Conservation (phyloP, 2,329 filamentous ascomycete species). For the Thielaviopsis euricoi region DNA sequence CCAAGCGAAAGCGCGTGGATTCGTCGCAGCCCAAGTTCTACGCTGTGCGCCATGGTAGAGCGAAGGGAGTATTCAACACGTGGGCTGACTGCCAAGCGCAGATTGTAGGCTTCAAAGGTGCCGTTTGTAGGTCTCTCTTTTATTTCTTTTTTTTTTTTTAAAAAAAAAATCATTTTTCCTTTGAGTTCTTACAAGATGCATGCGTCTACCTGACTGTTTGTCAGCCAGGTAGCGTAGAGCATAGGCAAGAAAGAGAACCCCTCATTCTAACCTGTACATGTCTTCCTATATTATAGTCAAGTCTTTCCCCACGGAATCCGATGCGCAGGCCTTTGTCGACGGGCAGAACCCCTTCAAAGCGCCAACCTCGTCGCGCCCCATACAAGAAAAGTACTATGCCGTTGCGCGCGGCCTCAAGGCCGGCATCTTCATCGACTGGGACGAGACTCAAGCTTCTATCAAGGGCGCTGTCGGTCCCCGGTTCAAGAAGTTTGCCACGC, state of each 20-base stretch:
- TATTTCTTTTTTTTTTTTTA: neutral
- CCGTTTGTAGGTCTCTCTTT: constrained; percentile 41
- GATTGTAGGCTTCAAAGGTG: constrained; percentile 44
- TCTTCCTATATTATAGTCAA: constrained; percentile 40
- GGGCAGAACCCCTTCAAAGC: constrained; percentile 29
- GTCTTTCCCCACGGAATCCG: constrained; percentile 54
- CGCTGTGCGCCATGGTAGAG: constrained; percentile 39
- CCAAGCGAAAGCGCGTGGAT: constrained; percentile 34
- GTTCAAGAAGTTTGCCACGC: constrained; percentile 52
- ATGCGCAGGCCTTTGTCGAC: constrained; percentile 63
- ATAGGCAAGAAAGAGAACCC: constrained; percentile 43
- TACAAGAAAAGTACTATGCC: constrained; percentile 38
- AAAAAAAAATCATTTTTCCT: too few relatives aligned
- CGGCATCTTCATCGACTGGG: constrained; percentile 49
- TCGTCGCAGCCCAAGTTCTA: constrained; percentile 39
- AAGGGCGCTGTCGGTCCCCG: constrained; percentile 53
- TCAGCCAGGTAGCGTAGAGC: constrained; percentile 41
- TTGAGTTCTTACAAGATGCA: neutral
- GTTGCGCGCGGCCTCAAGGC: constrained; percentile 41
- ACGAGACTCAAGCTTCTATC: constrained; percentile 55
- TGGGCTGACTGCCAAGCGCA: constrained; percentile 47
- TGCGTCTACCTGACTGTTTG: constrained; percentile 35
- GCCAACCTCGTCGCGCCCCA: constrained; percentile 20
- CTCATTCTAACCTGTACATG: constrained; percentile 9
- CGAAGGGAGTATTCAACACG: constrained; percentile 43